Base-by-base conservation (phyloP, 352 stramenopile species). In the Phytophthora ohioensis region DNA sequence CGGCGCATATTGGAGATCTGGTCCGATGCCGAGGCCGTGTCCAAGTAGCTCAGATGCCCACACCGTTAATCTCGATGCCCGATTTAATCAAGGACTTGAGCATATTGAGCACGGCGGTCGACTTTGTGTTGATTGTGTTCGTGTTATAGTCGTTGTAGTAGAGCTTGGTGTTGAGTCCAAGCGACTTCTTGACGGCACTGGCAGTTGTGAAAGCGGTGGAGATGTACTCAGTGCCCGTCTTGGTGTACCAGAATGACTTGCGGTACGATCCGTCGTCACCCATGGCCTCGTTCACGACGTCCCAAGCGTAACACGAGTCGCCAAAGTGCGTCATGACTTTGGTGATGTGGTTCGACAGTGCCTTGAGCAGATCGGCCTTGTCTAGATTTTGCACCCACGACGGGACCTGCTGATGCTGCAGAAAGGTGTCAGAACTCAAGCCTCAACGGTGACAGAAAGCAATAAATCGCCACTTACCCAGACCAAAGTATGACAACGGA, bases 201-300 rank as follows among this genome's bases (percentile, higher is more conserved):
- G 68, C 62, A 4, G 68, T 56, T 38, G 47, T 67, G 62, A 56
- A 75, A 12, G 68, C 68, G 21, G 55, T 57, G n/a, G 21, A 55
- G 42, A 75, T 67, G 56, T 71, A 75, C 6, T 71, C 68, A 10
- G 57, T 63, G 30, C 68, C 68, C 2, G 62, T 63, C 55, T 57
- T 67, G 17, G 57, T 70, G 62, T 71, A 75, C 68, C 68, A 75
- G 35, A 75, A 75, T 9, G 68, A 71, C 42, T 65, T 39, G 15
- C 68, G 68, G 42, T 71, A 71, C 43, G 43, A 62, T 2, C 43
- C 68, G 49, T 75, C 62, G 9, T 75, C 68, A 21, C 39, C 56
- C 31, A 75, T 59, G n/a, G 49, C 68, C 17, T 71, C 63, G 30
- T 57, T 70, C 11, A 65, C 54, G 9, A 70, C 42, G 13, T 70